Percentiles rank a stretch among this genome's conserved stretches.
phyloP scores from a whole-genome alignment of 495 filamentous ascomycete species.

The Aspergillus coremiiformis region DNA sequence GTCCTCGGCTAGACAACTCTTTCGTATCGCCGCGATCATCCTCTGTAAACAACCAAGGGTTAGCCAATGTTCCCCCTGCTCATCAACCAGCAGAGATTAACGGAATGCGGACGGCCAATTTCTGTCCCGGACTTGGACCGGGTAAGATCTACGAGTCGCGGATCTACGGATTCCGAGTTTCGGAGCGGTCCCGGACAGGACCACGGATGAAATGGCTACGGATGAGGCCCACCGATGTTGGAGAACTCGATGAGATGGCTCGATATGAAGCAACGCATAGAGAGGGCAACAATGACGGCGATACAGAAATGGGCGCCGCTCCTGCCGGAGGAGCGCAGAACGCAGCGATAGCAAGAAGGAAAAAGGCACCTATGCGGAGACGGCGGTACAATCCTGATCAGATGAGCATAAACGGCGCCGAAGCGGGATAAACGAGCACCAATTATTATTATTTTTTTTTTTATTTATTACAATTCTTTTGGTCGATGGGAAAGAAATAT shows the following conservation, averaged over 20 bases:
- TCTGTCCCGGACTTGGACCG: conserved; percentile 77
- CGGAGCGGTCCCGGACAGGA: conserved; percentile 75
- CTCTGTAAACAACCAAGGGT: conserved; percentile 22
- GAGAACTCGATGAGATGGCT: conserved; percentile 72
- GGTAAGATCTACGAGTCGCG: conserved; percentile 86
- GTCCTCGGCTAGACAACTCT: conserved; percentile 24
- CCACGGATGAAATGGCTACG: conserved; percentile 96
- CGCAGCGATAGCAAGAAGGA: conserved; percentile 37
- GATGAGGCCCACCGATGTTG: conserved; percentile 69
- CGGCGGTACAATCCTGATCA: conserved; percentile 34
- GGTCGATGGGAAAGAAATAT: background rate
- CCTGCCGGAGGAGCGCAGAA: conserved; percentile 22
- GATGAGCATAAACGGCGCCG: conserved; percentile 32
- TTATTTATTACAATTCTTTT: background rate
- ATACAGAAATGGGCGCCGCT: conserved; percentile 31
- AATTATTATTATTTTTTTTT: conserved; percentile 1
- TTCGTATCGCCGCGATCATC: conserved; percentile 26
- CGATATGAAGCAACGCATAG: conserved; percentile 37
- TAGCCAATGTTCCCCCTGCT: conserved; percentile 25
- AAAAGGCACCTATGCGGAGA: conserved; percentile 46
- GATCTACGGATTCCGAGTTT: conserved; percentile 94
- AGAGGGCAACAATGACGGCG: conserved; percentile 43
- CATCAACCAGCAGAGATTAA: conserved; percentile 62
- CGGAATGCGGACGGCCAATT: conserved; percentile 72
- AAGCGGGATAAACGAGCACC: conserved; percentile 16